These are phyloP conservation scores for Singerocomus inundabilis DNA, from an alignment of 1,284 basidiomycete species.

Conservation along the genomic window DNA sequence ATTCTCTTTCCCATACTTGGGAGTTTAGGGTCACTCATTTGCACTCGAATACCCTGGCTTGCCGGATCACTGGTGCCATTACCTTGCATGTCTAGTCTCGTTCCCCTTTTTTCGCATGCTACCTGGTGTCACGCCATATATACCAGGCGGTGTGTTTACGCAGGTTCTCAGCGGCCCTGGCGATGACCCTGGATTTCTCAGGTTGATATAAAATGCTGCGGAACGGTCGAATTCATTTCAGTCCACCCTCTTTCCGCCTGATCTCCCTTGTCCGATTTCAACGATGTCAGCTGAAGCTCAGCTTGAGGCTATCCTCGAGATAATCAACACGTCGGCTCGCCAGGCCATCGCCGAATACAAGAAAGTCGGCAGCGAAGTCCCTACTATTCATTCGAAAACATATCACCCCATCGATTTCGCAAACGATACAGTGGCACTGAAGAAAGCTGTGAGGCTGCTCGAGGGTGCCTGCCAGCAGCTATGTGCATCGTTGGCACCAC, in stretches of 20 bases:
- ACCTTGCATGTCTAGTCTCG: neutral
- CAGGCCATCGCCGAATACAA: constrained; percentile 32
- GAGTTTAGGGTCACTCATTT: neutral
- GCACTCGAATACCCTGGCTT: neutral
- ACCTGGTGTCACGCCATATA: neutral
- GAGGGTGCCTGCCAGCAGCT: constrained; percentile 30
- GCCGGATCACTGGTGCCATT: neutral
- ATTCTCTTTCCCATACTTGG: constrained; percentile 11
- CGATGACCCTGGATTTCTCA: neutral
- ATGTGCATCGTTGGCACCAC: constrained; percentile 30
- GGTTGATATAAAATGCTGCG: constrained; percentile 6
- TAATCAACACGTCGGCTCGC: constrained; percentile 26
- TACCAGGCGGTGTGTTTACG: neutral
- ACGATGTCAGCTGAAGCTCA: constrained; percentile 28
- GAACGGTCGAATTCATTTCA: neutral
- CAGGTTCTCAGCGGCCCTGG: neutral
- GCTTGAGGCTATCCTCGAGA: constrained; percentile 25
- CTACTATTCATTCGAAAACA: constrained; percentile 22
- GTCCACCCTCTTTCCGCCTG: neutral
- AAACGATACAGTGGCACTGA: constrained; percentile 21
- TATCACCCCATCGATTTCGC: constrained; percentile 28
- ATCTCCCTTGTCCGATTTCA: neutral
- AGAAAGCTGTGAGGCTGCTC: constrained; percentile 30
- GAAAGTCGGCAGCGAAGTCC: constrained; percentile 20
- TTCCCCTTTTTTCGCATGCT: neutral